These are phyloP conservation scores for Miamiensis avidus DNA, from an alignment of 169 alveolate species.

Conservation along the genomic window DNA sequence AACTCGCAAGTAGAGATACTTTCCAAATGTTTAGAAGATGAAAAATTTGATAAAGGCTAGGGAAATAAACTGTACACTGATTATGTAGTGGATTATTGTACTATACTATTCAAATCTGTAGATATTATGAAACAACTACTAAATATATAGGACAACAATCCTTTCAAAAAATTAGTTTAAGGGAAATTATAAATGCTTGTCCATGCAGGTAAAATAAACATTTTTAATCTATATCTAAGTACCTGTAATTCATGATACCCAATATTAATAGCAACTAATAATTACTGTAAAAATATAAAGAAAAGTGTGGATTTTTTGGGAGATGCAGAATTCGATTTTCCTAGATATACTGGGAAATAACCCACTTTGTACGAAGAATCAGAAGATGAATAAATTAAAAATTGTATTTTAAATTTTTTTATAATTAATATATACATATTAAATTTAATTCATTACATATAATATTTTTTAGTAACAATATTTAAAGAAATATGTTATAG, in stretches of 20 bases:
- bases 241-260: neutral
- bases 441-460: neutral
- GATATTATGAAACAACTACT: constrained; percentile 11
- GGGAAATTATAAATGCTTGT: constrained; percentile 1
- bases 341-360: constrained; percentile 1
- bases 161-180: neutral
- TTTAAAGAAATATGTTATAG: constrained; percentile 24
- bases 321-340: neutral
- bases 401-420: neutral
- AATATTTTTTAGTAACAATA: constrained; percentile 5
- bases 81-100: constrained; percentile 17
- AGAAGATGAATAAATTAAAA: constrained; percentile 15
- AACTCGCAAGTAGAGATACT: neutral
- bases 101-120: constrained; percentile 15
- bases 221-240: neutral
- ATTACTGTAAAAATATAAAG: neutral
- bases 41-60: neutral
- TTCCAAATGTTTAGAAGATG: neutral
- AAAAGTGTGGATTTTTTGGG: constrained; percentile 6
- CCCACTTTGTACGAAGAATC: neutral
- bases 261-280: neutral
- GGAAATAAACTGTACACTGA: constrained; percentile 5
- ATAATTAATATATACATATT: neutral
- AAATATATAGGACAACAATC: neutral
- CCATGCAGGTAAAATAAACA: neutral